A percentile compares a stretch with the other conserved stretches of the same genome.
Conservation (phyloP, 805 yeast species). For the Kluyveromyces lactis region DNA sequence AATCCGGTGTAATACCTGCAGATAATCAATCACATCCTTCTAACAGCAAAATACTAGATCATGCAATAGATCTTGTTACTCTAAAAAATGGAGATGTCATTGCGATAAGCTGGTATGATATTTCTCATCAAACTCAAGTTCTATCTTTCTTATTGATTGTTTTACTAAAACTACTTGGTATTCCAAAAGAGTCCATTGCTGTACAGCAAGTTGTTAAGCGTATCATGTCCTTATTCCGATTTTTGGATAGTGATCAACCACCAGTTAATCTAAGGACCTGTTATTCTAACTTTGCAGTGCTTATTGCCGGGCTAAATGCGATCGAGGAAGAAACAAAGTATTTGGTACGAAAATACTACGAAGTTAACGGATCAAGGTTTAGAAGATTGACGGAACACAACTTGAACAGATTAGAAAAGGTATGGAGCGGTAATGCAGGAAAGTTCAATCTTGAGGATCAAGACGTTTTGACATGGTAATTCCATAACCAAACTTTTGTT, state of each 20-base stretch:
- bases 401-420: conserved; percentile 25
- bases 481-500: neutral
- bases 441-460: conserved; percentile 26
- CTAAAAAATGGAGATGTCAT: conserved; percentile 21
- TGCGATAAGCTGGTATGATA: conserved; percentile 32
- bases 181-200: conserved; percentile 26
- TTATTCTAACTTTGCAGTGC: conserved; percentile 30
- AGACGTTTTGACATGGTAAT: conserved; percentile 29
- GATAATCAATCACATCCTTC: conserved; percentile 28
- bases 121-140: conserved; percentile 31
- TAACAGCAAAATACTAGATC: conserved; percentile 26
- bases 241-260: conserved; percentile 28
- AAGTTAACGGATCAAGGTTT: conserved; percentile 24
- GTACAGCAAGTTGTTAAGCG: conserved; percentile 28
- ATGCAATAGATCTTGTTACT: conserved; percentile 28
- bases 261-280: conserved; percentile 30
- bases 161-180: conserved; percentile 24
- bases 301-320: conserved; percentile 30
- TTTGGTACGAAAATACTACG: conserved; percentile 24
- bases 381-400: conserved; percentile 29
- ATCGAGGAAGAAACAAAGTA: conserved; percentile 28
- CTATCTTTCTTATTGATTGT: conserved; percentile 28
- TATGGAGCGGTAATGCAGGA: conserved; percentile 26
- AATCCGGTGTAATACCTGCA: conserved; percentile 28
- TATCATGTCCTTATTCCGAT: conserved; percentile 27